Evolutionary conservation across 768 basidiomycete species (phyloP).

Genomic region (Pleurotus cornucopiae): DNA sequence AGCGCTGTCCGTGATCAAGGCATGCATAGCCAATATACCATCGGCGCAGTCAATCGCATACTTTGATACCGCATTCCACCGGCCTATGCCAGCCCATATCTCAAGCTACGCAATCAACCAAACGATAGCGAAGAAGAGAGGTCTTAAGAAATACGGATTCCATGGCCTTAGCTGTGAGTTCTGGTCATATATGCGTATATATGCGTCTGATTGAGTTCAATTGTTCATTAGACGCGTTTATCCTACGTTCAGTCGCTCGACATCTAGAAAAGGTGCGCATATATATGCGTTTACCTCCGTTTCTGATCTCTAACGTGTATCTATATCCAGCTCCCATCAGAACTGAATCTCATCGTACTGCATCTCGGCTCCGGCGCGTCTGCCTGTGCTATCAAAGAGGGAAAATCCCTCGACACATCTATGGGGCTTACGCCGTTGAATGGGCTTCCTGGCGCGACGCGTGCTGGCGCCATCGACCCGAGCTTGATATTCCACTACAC

Average conservation of each 20-base stretch:
- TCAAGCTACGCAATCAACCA: conserved; percentile 77
- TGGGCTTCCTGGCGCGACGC: conserved; percentile 85
- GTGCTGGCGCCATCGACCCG: conserved; percentile 80
- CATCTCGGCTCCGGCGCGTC: conserved; percentile 93
- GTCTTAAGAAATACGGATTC: conserved; percentile 87
- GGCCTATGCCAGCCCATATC: conserved; percentile 69
- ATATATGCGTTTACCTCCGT: neutral
- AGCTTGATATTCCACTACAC: conserved; percentile 85
- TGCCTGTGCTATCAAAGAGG: conserved; percentile 68
- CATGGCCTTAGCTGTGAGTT: conserved; percentile 75
- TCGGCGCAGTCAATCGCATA: conserved; percentile 72
- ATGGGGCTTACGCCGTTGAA: conserved; percentile 87
- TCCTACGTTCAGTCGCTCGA: conserved; percentile 57
- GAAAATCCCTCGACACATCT: conserved; percentile 76
- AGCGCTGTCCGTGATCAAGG: conserved; percentile 55
- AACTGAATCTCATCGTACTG: conserved; percentile 73
- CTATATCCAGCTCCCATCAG: conserved; percentile 28
- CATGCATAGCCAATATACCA: conserved; percentile 60
- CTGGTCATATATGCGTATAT: conserved; percentile 2
- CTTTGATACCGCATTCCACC: conserved; percentile 88
- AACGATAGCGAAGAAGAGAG: conserved; percentile 52
- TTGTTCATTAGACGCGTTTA: conserved; percentile 50
- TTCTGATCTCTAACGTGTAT: neutral
- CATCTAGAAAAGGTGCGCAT: conserved; percentile 49
- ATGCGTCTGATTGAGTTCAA: neutral